Percentiles rank a stretch among this genome's conserved stretches.
phyloP scores from a whole-genome alignment of 768 basidiomycete genomes.

The Clitopilus passeckerianus region DNA sequence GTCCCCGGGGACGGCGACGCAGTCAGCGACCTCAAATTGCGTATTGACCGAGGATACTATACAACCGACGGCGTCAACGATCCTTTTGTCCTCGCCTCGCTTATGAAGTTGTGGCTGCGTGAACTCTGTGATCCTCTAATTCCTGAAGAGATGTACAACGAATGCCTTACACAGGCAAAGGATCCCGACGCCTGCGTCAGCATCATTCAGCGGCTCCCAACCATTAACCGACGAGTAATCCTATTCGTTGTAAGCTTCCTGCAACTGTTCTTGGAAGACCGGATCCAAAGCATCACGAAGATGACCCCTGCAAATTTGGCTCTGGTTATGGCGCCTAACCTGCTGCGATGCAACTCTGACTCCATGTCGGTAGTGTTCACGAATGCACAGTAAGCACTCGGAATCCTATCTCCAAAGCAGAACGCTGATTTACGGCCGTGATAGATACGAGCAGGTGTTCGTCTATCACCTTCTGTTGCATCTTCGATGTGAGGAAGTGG shows the following conservation, averaged over 20 bases:
- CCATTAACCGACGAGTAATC: constrained; percentile 81
- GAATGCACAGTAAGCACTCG: constrained; percentile 75
- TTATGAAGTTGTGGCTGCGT: constrained; percentile 91
- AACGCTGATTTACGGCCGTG: constrained; percentile 5
- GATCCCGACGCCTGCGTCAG: constrained; percentile 67
- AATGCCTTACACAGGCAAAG: constrained; percentile 68
- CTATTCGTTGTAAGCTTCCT: constrained; percentile 88
- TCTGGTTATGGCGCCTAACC: constrained; percentile 88
- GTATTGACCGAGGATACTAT: constrained; percentile 90
- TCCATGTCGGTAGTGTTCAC: constrained; percentile 89
- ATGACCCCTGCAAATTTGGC: constrained; percentile 90
- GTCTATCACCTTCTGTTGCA: constrained; percentile 81
- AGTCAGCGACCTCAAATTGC: constrained; percentile 82
- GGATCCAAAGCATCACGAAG: constrained; percentile 68
- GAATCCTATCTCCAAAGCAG: background rate
- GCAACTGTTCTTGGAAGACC: constrained; percentile 81
- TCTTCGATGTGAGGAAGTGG: constrained; percentile 71
- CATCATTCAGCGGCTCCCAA: constrained; percentile 75
- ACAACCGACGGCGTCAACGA: constrained; percentile 87
- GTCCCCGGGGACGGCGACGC: constrained; percentile 88
- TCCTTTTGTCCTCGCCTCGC: constrained; percentile 83
- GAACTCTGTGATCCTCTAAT: constrained; percentile 91
- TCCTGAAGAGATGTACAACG: constrained; percentile 88
- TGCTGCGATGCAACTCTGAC: constrained; percentile 81
- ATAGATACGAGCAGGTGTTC: constrained; percentile 83